Conservation (phyloP, 345 rosid genomes). For the Rhodamnia argentea region DNA sequence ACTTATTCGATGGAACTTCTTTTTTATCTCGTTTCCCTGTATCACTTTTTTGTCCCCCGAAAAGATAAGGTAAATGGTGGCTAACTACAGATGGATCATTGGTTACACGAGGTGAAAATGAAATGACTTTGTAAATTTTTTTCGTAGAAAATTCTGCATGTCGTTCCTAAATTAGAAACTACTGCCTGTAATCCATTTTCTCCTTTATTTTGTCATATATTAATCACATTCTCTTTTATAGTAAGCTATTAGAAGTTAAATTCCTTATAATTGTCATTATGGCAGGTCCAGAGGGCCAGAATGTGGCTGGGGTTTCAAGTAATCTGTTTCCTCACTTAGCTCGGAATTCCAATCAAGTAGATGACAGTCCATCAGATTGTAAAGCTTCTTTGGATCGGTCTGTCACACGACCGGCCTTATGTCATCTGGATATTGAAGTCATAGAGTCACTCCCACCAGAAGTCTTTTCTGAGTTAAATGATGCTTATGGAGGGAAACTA, state of each 20-base stretch:
- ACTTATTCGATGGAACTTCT: neutral
- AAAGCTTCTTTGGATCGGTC: constrained; percentile 17
- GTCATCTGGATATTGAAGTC: constrained; percentile 73
- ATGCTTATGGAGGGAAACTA: constrained; percentile 66
- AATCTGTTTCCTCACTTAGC: constrained; percentile 11
- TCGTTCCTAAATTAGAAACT: neutral
- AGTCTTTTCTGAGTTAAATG: constrained; percentile 71
- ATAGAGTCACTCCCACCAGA: constrained; percentile 80
- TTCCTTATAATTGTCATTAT: constrained; percentile 2
- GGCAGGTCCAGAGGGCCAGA: constrained; percentile 29
- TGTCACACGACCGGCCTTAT: constrained; percentile 47
- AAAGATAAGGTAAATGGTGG: neutral
- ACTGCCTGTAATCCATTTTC: neutral
- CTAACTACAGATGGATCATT: neutral
- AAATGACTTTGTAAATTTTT: neutral
- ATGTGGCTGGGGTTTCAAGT: constrained; percentile 15
- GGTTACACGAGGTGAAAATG: neutral
- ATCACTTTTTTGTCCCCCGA: neutral
- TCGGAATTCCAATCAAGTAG: constrained; percentile 21
- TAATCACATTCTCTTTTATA: neutral
- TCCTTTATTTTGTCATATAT: neutral
- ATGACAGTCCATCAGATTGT: constrained; percentile 11
- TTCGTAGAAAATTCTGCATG: neutral
- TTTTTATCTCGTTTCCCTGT: neutral
- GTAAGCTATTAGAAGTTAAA: neutral